Base-by-base conservation (phyloP, 331 rosid genomes). In the Stylosanthes scabra region DNA sequence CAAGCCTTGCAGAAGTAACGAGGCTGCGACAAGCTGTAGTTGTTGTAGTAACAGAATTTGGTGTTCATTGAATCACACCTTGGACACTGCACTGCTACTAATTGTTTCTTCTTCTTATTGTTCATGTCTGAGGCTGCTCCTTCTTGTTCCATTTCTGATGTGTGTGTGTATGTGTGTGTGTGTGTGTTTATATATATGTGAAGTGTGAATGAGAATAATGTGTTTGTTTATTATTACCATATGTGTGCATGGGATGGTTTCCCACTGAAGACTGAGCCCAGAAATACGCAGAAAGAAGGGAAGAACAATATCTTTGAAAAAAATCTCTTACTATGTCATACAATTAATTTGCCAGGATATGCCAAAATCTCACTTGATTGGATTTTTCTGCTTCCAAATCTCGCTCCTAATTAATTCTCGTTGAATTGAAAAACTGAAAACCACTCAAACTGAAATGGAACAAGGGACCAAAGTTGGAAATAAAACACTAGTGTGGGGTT, bases 1-100 rank as follows among this genome's bases (percentile, higher is more conserved):
- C 95, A 91, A 0, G 88, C 10, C 77, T 88, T 91, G 85, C 97
- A 91, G 37, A 78, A 91, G 87, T 80, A 79, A 14, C 97, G 86
- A 5, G 97, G 97, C 81, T 91, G 97, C 11, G 90, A 46, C 12
- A 88, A 54, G 78, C 93, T 90, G 9, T 90, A 90, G 72, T 90
- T 90, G 78, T 90, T 90, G 85, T 84, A 90, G 15, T 90, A 88
- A 40, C 97, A 91, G 58, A 91, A 91, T 70, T 91, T 91, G 29
- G 97, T 91, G 87, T 91, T 85, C 13, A 70, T 28, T 0, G 97
- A 91, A 1, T 87, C 87, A 31, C 97, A 91, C 3, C 97, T 83
- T 8, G 97, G 97, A 16, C 97, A 91, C 74, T 83, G 79, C 6
- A 34, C 9, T 66, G 80, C 12, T 50, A 14, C n/a, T 7, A 13